phyloP scores from a whole-genome alignment of 2,329 filamentous ascomycete genomes.

The Blastomyces silverae region DNA sequence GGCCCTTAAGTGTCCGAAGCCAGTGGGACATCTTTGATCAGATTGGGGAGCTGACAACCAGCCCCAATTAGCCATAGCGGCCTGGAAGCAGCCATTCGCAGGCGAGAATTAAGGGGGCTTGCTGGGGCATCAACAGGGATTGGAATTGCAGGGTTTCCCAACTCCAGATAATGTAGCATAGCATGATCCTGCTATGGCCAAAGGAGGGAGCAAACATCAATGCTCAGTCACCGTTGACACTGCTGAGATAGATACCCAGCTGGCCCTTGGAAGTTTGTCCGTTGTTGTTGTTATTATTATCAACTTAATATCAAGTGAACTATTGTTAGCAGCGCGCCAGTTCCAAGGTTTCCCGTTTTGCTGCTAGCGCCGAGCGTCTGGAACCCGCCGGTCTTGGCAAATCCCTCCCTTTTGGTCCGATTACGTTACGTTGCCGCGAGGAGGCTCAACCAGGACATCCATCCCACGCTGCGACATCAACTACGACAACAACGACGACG shows the following conservation, averaged over 20 bases:
- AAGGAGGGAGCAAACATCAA: background rate
- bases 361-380: background rate
- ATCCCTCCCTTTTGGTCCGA: background rate
- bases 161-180: background rate
- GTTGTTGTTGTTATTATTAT: too few species aligned
- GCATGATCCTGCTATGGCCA: background rate
- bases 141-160: too few species aligned
- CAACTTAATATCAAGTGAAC: too few species aligned
- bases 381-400: constrained; percentile 4
- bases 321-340: too few species aligned
- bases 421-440: constrained; percentile 2
- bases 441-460: background rate
- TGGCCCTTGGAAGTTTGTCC: background rate
- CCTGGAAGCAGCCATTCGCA: background rate
- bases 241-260: background rate
- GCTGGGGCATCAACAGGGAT: background rate
- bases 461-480: background rate
- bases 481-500: background rate
- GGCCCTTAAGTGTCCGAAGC: background rate
- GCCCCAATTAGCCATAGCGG: background rate
- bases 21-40: background rate
- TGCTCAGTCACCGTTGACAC: background rate
- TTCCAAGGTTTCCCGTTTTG: background rate
- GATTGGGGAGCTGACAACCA: background rate
- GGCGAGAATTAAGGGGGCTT: background rate